Evolutionary conservation across 2,329 filamentous ascomycete genomes (phyloP).

Genomic region (Hymenoscyphus fraxineus): DNA sequence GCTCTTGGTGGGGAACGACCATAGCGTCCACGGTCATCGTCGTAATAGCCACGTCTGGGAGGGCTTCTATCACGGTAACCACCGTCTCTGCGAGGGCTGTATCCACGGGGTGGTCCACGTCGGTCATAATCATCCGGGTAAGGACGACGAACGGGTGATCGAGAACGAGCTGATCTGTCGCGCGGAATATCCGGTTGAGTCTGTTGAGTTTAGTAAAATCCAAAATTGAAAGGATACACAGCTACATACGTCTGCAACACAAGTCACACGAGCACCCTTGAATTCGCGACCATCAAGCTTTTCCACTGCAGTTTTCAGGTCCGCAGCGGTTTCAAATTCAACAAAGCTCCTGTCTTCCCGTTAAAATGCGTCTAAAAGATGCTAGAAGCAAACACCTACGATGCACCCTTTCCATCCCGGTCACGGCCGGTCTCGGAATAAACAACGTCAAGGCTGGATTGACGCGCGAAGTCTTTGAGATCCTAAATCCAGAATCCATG

Average conservation of each 20-base stretch:
- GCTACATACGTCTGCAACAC: constrained; percentile 75
- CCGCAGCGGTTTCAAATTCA: constrained; percentile 90
- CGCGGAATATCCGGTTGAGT: constrained; percentile 71
- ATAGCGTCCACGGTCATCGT: constrained; percentile 72
- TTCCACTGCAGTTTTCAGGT: constrained; percentile 86
- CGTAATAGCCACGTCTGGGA: constrained; percentile 81
- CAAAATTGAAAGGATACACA: constrained; percentile 8
- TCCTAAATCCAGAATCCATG: constrained; percentile 84
- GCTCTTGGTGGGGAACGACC: constrained; percentile 79
- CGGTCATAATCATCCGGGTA: constrained; percentile 80
- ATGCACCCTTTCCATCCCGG: constrained; percentile 86
- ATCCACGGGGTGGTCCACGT: constrained; percentile 75
- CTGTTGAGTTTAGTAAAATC: constrained; percentile 43
- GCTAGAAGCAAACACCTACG: constrained; percentile 23
- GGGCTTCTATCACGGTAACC: constrained; percentile 81
- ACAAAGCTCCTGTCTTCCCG: constrained; percentile 67
- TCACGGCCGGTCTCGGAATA: constrained; percentile 95
- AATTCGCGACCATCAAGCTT: constrained; percentile 93
- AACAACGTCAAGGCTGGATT: constrained; percentile 94
- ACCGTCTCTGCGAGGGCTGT: constrained; percentile 72
- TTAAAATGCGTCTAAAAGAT: constrained; percentile 15
- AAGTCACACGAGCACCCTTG: constrained; percentile 82
- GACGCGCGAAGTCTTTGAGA: constrained; percentile 97
- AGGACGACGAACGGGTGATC: constrained; percentile 68
- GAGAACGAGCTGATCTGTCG: constrained; percentile 70